Evolutionary conservation across 495 filamentous ascomycete species (phyloP).

Genomic region (Trichoderma gamsii): DNA sequence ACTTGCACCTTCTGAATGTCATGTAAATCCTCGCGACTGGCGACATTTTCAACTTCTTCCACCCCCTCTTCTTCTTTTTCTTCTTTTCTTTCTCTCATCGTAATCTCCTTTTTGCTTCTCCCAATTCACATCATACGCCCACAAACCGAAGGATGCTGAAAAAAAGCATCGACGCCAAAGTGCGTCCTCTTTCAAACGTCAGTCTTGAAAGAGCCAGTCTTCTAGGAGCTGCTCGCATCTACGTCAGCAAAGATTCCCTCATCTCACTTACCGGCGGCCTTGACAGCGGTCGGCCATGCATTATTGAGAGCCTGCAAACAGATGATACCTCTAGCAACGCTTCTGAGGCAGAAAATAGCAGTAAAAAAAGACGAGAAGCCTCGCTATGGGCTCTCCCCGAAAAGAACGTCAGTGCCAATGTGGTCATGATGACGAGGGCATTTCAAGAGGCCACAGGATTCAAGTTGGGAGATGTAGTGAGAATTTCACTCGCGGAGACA

Average conservation of each 20-base stretch:
- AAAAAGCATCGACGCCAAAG: slow-evolving; percentile 16
- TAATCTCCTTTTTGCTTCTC: not conserved
- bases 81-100: not conserved
- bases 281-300: slow-evolving; percentile 53
- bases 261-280: slow-evolving; percentile 48
- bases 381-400: slow-evolving; percentile 61
- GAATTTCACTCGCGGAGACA: slow-evolving; percentile 36
- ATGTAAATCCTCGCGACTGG: not conserved
- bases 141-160: not conserved
- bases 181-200: slow-evolving; percentile 15
- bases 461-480: slow-evolving; percentile 56
- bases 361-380: slow-evolving; percentile 41
- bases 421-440: slow-evolving; percentile 46
- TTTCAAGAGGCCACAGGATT: slow-evolving; percentile 60
- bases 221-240: slow-evolving; percentile 51
- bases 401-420: slow-evolving; percentile 38
- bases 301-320: slow-evolving; percentile 40
- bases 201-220: slow-evolving; percentile 16
- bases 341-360: not conserved
- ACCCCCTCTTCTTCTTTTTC: not conserved
- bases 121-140: not conserved
- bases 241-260: slow-evolving; percentile 60
- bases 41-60: no score
- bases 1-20: not conserved
- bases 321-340: slow-evolving; percentile 19